Evolutionary conservation across 495 filamentous ascomycete genomes (phyloP).

Genomic region (Rusavskia elegans): DNA sequence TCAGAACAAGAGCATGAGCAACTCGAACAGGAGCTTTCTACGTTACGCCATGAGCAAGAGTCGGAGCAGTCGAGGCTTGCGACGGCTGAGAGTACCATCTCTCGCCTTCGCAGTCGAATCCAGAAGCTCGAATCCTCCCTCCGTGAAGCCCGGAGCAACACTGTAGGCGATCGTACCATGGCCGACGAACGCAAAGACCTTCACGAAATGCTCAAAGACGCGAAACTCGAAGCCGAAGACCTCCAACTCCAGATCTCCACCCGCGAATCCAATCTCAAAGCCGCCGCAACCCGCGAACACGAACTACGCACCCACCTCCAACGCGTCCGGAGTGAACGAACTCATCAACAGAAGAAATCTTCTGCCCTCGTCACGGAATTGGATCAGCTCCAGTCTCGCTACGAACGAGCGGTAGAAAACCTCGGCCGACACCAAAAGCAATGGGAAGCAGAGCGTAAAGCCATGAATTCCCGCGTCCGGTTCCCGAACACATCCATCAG

Average conservation of each 20-base stretch:
- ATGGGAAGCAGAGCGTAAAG: constrained; percentile 32
- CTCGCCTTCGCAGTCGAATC: constrained; percentile 19
- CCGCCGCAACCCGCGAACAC: constrained; percentile 20
- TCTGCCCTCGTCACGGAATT: constrained; percentile 34
- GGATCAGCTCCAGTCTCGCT: constrained; percentile 34
- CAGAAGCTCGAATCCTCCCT: constrained; percentile 13
- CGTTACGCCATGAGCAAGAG: constrained; percentile 15
- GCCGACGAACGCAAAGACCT: constrained; percentile 50
- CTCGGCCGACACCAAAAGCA: constrained; percentile 19
- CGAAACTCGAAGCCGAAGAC: constrained; percentile 51
- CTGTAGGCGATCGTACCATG: constrained; percentile 19
- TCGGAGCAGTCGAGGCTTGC: constrained; percentile 14
- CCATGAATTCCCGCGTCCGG: constrained; percentile 24
- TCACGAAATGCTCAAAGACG: constrained; percentile 46
- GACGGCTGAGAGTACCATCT: constrained; percentile 15
- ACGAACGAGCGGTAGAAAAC: constrained; percentile 36
- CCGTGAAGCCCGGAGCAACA: constrained; percentile 12
- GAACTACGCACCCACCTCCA: constrained; percentile 41
- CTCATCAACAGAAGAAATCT: constrained; percentile 30
- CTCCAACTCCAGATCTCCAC: constrained; percentile 40
- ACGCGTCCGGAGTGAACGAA: constrained; percentile 43
- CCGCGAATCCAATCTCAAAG: constrained; percentile 30
- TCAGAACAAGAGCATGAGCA: constrained; percentile 17
- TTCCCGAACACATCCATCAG: constrained; percentile 25
- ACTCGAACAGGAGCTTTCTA: constrained; percentile 18